Evolutionary conservation across 352 stramenopile species (phyloP).

Genomic region (Phytophthora pluvialis): DNA sequence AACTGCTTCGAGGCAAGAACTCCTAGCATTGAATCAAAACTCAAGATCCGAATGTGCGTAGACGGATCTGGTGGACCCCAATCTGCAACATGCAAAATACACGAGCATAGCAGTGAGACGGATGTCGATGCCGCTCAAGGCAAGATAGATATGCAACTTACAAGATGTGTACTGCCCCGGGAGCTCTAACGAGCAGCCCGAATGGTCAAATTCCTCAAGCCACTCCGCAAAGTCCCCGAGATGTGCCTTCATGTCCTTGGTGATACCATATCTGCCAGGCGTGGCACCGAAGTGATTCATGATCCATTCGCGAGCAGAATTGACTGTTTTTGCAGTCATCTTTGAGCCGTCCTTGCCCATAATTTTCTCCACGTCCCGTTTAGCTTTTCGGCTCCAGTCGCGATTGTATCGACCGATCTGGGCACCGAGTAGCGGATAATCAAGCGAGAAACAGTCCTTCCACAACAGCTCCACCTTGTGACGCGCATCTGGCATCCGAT

Average conservation of each 20-base stretch:
- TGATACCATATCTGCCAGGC: slow-evolving; percentile 73
- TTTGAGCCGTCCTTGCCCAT: slow-evolving; percentile 70
- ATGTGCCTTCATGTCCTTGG: slow-evolving; percentile 83
- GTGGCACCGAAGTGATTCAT: slow-evolving; percentile 73
- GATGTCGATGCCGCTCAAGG: not conserved
- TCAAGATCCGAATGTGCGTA: slow-evolving; percentile 72
- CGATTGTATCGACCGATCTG: slow-evolving; percentile 83
- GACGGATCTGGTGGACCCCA: slow-evolving; percentile 77
- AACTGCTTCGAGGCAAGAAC: slow-evolving; percentile 87
- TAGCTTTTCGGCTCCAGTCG: slow-evolving; percentile 62
- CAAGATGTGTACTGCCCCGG: slow-evolving; percentile 80
- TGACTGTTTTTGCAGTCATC: slow-evolving; percentile 59
- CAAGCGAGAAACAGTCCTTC: slow-evolving; percentile 68
- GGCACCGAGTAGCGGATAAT: slow-evolving; percentile 53
- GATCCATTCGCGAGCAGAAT: slow-evolving; percentile 72
- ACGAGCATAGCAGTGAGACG: slow-evolving; percentile 6
- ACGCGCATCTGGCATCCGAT: slow-evolving; percentile 40
- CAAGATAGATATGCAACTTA: slow-evolving; percentile 40
- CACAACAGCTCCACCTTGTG: slow-evolving; percentile 51
- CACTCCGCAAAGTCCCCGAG: slow-evolving; percentile 86
- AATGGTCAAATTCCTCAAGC: slow-evolving; percentile 86
- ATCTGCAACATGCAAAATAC: slow-evolving; percentile 40
- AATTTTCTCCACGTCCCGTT: slow-evolving; percentile 73
- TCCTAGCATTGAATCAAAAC: slow-evolving; percentile 75
- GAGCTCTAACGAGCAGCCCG: slow-evolving; percentile 67